Evolutionary conservation across 2,329 filamentous ascomycete species (phyloP), one percentile per base, ranked within the genome.

Genomic region (Paramyrothecium roridum): DNA sequence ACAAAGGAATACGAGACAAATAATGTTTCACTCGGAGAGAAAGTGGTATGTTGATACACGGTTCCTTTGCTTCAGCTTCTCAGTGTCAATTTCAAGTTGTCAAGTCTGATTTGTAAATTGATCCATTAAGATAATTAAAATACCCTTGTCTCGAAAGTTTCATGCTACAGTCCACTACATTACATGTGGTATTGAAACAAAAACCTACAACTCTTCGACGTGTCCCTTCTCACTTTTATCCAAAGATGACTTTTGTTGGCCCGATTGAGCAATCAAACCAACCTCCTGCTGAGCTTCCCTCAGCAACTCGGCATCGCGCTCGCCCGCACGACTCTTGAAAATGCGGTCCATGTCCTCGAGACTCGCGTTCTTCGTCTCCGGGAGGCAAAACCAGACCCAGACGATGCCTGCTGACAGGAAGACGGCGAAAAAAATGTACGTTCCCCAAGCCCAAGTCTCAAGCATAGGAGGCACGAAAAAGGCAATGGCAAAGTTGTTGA

Each of bases 341-440:
- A 84, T 71, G 1, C 73, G 72, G 59, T 84, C 81, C 72, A 83
- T 79, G 37, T 78, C 76, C 61, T 84, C 81, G 7, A 84, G 71
- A 3, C 78, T 80, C 37, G 78, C 72, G 49, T 77, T 77, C 63
- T 81, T 82, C 3, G 82, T 85, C 63, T 84, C 81, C 1, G 81
- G 81, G 30, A 84, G 69, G 50, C 72, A 74, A 62, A 80, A 78
- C 59, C 71, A 80, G 10, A 80, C 73, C 65, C 79, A 84, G 6
- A 77, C 63, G 26, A 76, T 73, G 1, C 79, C 75, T 3, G 68
- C 64, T 6, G 77, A 68, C 34, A 81, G 79, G 50, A 81, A 74
- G 0, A 72, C 73, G 6, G 78, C 78, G 59, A 85, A 85, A 70
- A 85, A 83, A 57, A 82, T 80, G 63, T 82, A 84, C 0, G 80